A percentile compares a stretch with the other conserved stretches of the same genome.
Evolutionary conservation across 768 basidiomycete genomes (phyloP).

Genomic region (Chiua virens): DNA sequence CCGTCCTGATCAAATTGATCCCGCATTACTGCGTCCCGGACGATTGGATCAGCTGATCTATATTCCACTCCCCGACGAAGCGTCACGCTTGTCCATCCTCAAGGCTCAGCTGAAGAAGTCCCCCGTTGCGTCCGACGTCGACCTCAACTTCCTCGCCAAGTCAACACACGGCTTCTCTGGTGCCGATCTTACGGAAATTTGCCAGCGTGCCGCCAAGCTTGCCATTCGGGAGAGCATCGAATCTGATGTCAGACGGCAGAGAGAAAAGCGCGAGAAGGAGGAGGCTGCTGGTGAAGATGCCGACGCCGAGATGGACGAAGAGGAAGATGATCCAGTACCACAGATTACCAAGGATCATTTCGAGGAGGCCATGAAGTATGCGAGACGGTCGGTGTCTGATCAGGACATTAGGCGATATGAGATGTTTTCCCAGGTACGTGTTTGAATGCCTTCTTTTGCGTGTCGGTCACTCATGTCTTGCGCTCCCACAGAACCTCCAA

Average conservation of each 20-base stretch:
- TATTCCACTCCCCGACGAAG: slow-evolving; percentile 96
- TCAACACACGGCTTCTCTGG: slow-evolving; percentile 97
- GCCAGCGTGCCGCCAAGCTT: slow-evolving; percentile 95
- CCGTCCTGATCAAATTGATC: slow-evolving; percentile 93
- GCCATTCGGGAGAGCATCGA: slow-evolving; percentile 97
- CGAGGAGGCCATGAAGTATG: slow-evolving; percentile 98
- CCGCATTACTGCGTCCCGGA: slow-evolving; percentile 92
- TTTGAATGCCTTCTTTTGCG: not conserved
- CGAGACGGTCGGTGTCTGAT: slow-evolving; percentile 95
- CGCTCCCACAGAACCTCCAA: slow-evolving; percentile 68
- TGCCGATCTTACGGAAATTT: slow-evolving; percentile 99
- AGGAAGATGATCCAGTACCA: slow-evolving; percentile 87
- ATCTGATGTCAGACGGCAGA: slow-evolving; percentile 74
- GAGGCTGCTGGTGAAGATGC: slow-evolving; percentile 62
- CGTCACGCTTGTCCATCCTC: slow-evolving; percentile 88
- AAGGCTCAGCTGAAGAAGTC: slow-evolving; percentile 90
- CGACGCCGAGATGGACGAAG: slow-evolving; percentile 71
- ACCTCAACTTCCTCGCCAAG: slow-evolving; percentile 85
- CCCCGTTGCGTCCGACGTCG: slow-evolving; percentile 79
- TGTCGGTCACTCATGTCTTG: not conserved
- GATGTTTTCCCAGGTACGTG: slow-evolving; percentile 88
- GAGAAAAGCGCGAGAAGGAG: slow-evolving; percentile 81
- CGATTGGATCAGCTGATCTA: slow-evolving; percentile 99
- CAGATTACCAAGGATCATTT: slow-evolving; percentile 91
- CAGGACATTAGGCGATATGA: slow-evolving; percentile 97